Base-by-base conservation (phyloP, 352 stramenopile species). In the Phytopythium ostracodes region DNA sequence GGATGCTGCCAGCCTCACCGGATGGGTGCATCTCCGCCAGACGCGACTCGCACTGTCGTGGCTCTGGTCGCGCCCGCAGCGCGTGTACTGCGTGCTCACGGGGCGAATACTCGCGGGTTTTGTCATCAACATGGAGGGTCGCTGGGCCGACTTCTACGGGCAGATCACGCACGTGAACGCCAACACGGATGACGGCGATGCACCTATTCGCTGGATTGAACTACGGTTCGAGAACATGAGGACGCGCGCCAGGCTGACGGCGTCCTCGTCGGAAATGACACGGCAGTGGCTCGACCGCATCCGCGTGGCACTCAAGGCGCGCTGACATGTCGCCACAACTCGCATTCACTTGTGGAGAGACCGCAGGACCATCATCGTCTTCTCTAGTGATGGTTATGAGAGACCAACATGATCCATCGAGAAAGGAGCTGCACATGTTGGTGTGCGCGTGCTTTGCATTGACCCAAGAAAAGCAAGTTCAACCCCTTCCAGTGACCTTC, bases 61-160 rank as follows among this genome's bases (percentile, higher is more conserved):
- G 62, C 35, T 79, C 25, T 58, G 65, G 24, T 59, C 63, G 8
- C 54, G 33, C 0, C 38, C 60, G 18, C 60, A 46, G 24, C 64
- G 67, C 2, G 56, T 76, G 49, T 81, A 79, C 62, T 75, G 65
- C 57, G 72, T 79, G 51, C 64, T 84, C 17, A 70, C 65, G 0
- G 65, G 64, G 2, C 42, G 56, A 2, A 53, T 70, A 10, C 56
- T 84, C 29, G 68, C 75, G 17, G 62, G 51, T 7, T 84, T 84
- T 46, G 44, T 60, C 31, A 42, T 84, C 60, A 81, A 84, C 50
- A 52, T 72, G 9, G 75, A 79, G 59, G 73, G 75, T 15, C 69
- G 72, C 22, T 77, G 73, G 66, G 71, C 63, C 3, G 70, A 74
- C 52, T 14, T 80, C 33, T 64, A 62, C 40, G 75, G 72, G 29